These are phyloP conservation scores for Hysterium pulicare DNA, from an alignment of 2,329 filamentous ascomycete genomes.

Conservation along the genomic window DNA sequence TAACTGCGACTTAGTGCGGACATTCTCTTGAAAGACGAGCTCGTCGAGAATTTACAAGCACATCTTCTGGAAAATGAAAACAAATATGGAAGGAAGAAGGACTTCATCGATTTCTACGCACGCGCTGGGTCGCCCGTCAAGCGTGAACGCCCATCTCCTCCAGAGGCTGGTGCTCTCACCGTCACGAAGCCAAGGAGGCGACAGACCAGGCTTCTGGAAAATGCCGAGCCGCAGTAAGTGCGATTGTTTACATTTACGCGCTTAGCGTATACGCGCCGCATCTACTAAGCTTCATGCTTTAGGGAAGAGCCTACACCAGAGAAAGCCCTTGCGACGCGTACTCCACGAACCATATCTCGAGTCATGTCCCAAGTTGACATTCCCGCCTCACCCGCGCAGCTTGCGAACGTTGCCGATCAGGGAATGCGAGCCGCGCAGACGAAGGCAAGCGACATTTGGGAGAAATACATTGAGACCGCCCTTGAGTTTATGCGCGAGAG, in stretches of 20 bases:
- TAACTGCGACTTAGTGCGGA: constrained; percentile 59
- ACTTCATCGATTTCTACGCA: constrained; percentile 73
- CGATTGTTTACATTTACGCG: constrained; percentile 16
- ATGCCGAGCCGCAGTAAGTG: constrained; percentile 27
- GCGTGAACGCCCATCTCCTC: constrained; percentile 38
- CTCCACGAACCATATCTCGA: constrained; percentile 6
- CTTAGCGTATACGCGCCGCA: constrained; percentile 14
- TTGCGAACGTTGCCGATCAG: constrained; percentile 59
- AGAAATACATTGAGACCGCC: constrained; percentile 62
- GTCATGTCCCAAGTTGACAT: constrained; percentile 52
- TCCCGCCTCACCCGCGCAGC: constrained; percentile 69
- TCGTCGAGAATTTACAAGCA: constrained; percentile 71
- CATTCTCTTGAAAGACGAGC: constrained; percentile 71
- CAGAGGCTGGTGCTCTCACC: constrained; percentile 24
- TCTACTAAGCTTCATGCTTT: constrained; percentile 23
- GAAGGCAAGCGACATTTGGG: constrained; percentile 62
- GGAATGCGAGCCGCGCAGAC: constrained; percentile 68
- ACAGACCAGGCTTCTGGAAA: constrained; percentile 33
- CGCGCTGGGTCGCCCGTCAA: constrained; percentile 56
- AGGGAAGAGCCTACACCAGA: constrained; percentile 44
- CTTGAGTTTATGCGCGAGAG: constrained; percentile 65
- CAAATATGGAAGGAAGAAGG: constrained; percentile 60
- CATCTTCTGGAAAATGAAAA: constrained; percentile 62
- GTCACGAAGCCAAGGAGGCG: constrained; percentile 27
- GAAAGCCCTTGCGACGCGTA: constrained; percentile 46